phyloP scores from a whole-genome alignment of 2,329 filamentous ascomycete genomes.

The Cladosporium sp. region DNA sequence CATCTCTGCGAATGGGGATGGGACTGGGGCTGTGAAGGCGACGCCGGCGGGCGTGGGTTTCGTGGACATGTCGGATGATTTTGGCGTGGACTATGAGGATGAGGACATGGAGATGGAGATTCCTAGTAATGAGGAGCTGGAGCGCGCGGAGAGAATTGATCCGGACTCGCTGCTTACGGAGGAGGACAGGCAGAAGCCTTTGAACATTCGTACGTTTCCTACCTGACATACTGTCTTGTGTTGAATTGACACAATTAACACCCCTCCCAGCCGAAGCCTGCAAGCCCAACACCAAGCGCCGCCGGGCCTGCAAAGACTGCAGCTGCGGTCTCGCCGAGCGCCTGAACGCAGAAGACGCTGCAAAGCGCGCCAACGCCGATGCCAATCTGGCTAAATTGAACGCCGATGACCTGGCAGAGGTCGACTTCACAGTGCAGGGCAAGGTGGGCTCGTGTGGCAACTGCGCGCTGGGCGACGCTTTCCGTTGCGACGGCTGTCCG shows the following conservation, averaged over 20 bases:
- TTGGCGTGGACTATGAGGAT: constrained; percentile 44
- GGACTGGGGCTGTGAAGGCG: constrained; percentile 22
- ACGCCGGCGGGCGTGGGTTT: constrained; percentile 58
- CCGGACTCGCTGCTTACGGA: constrained; percentile 82
- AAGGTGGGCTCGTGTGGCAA: constrained; percentile 94
- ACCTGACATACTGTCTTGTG: not conserved
- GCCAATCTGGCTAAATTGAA: constrained; percentile 53
- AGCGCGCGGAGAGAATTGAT: constrained; percentile 73
- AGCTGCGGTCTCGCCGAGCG: constrained; percentile 85
- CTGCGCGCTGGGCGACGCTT: constrained; percentile 85
- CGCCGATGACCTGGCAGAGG: constrained; percentile 73
- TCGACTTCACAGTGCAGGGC: constrained; percentile 96
- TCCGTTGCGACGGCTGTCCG: constrained; percentile 60
- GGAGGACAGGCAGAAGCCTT: constrained; percentile 70
- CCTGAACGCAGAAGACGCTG: constrained; percentile 76
- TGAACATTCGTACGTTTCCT: constrained; percentile 61
- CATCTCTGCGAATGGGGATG: constrained; percentile 33
- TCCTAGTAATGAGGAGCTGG: constrained; percentile 42
- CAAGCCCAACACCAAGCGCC: constrained; percentile 80
- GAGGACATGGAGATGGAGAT: constrained; percentile 31
- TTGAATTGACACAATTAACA: constrained; percentile 19
- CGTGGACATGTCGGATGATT: constrained; percentile 57
- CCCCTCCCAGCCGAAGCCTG: constrained; percentile 66
- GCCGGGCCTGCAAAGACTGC: constrained; percentile 95
- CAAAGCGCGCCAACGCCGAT: constrained; percentile 60